phyloP scores from a whole-genome alignment of 345 rosid species.

The Populus deltoides region DNA sequence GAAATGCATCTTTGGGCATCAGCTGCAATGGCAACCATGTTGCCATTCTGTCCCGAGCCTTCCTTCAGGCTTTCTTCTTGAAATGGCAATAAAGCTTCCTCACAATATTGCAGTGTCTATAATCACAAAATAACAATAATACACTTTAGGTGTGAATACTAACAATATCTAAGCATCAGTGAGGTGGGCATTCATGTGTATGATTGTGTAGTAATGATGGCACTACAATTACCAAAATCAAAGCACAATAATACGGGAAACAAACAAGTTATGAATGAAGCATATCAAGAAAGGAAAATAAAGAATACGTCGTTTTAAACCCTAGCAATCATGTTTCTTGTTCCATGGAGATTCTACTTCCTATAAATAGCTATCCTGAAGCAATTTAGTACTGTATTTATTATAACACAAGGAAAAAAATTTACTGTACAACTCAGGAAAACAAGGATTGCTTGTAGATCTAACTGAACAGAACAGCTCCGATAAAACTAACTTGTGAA shows the following conservation, averaged over 20 bases:
- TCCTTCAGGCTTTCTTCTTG: constrained; percentile 42
- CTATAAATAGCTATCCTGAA: not conserved
- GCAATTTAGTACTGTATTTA: not conserved
- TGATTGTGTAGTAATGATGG: not conserved
- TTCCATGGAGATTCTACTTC: not conserved
- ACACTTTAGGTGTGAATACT: not conserved
- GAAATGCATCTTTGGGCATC: constrained; percentile 56
- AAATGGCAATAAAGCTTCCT: constrained; percentile 52
- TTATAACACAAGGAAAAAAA: not conserved
- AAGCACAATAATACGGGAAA: not conserved
- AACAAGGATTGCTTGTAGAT: not conserved
- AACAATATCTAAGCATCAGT: not conserved
- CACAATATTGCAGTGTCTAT: constrained; percentile 77
- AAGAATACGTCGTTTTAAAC: not conserved
- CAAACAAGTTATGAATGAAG: not conserved
- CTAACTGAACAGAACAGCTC: not conserved
- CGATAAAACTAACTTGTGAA: no score
- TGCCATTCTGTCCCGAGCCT: constrained; percentile 27
- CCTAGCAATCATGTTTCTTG: not conserved
- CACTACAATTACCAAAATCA: not conserved
- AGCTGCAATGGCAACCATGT: constrained; percentile 33
- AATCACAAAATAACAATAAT: constrained; percentile 1
- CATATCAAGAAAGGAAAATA: not conserved
- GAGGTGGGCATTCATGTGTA: no score
- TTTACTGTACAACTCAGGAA: not conserved